Evolutionary conservation across 345 rosid species (phyloP).

Genomic region (Viola odorata): DNA sequence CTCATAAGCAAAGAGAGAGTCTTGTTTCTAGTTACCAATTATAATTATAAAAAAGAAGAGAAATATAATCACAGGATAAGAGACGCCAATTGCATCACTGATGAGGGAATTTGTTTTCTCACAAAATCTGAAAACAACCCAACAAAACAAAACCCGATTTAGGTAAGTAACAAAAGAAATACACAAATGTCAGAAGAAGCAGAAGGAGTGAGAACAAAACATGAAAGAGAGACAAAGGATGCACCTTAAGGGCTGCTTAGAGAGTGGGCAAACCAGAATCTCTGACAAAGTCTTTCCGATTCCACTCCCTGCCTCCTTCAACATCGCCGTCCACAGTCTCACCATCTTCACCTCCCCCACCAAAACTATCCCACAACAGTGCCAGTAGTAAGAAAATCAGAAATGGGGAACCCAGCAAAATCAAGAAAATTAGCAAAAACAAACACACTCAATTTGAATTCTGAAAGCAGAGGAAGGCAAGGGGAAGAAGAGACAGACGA

Average conservation of each 20-base stretch:
- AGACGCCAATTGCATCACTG: constrained; percentile 71
- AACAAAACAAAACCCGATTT: not conserved
- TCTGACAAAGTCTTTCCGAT: constrained; percentile 52
- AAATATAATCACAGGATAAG: constrained; percentile 50
- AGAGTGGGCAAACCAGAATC: constrained; percentile 78
- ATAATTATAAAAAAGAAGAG: not conserved
- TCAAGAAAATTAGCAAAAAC: too few species aligned
- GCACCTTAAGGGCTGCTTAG: constrained; percentile 74
- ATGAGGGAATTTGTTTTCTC: constrained; percentile 56
- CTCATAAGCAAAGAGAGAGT: too few species aligned
- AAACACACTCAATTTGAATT: too few species aligned
- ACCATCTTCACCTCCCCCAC: not conserved
- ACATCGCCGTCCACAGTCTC: constrained; percentile 14
- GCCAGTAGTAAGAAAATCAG: too few species aligned
- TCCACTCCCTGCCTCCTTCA: constrained; percentile 45
- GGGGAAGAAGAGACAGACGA: too few species aligned
- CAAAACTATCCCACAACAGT: too few species aligned
- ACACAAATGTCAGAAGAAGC: not conserved
- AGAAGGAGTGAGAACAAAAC: not conserved
- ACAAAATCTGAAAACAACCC: constrained; percentile 41
- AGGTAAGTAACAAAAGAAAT: not conserved
- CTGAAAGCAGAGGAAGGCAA: too few species aligned
- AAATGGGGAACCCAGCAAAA: too few species aligned
- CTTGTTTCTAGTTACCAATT: too few species aligned
- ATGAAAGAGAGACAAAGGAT: not conserved